phyloP scores from a whole-genome alignment of 208 protist genomes.

The Wallacemonas sp. region DNA sequence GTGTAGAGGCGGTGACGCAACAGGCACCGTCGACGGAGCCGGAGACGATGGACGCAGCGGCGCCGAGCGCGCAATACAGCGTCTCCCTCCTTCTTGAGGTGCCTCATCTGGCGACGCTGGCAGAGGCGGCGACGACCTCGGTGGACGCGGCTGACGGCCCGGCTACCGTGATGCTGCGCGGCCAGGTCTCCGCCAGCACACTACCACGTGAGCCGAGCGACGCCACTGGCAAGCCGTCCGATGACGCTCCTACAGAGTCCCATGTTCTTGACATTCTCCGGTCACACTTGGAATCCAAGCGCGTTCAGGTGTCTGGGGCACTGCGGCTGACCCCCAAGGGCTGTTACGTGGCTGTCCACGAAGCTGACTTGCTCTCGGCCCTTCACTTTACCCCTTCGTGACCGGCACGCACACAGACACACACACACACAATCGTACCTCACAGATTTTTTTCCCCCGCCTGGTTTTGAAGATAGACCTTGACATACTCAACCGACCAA shows the following conservation, averaged over 20 bases:
- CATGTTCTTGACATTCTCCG: not conserved
- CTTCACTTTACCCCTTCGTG: constrained; percentile 26
- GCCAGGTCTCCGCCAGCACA: not conserved
- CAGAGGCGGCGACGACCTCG: not conserved
- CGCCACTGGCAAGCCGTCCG: not conserved
- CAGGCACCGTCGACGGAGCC: not conserved
- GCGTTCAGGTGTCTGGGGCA: constrained; percentile 51
- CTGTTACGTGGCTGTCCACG: constrained; percentile 41
- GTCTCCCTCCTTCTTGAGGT: constrained; percentile 2
- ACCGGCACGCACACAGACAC: not conserved
- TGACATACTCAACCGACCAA: too few relatives aligned
- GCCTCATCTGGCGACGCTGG: not conserved
- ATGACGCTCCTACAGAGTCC: not conserved
- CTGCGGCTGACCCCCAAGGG: constrained; percentile 50
- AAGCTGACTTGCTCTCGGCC: constrained; percentile 42
- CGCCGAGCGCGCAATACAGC: not conserved
- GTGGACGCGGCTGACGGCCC: not conserved
- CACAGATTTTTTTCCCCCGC: not conserved
- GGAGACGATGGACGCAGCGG: not conserved
- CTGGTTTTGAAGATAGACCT: too few relatives aligned
- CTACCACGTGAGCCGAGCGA: not conserved
- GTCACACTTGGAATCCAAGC: constrained; percentile 21
- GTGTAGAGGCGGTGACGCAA: not conserved
- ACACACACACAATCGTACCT: not conserved
- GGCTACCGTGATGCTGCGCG: not conserved